Percentiles rank a stretch among this genome's conserved stretches.
Evolutionary conservation across 371 early-diverging fungal genomes (phyloP).

Genomic region (Gilbertella persicaria): DNA sequence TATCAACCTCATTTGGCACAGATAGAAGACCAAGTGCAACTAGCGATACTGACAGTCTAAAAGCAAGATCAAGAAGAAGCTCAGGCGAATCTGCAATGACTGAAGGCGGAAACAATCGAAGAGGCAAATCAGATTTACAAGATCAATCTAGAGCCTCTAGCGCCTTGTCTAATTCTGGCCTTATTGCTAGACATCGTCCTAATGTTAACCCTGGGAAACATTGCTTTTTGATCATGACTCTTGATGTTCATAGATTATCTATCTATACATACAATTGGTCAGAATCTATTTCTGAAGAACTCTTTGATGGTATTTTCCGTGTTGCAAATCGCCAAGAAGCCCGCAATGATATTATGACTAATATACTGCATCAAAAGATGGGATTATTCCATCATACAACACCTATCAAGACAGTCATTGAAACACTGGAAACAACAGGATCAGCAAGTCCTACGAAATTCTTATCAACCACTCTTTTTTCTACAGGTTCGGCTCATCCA

Average conservation of each 20-base stretch:
- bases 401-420: conserved; percentile 25
- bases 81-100: conserved; percentile 32
- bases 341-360: conserved; percentile 55
- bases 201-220: conserved; percentile 43
- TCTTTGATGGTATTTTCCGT: conserved; percentile 51
- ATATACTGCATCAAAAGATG: conserved; percentile 72
- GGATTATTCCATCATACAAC: conserved; percentile 66
- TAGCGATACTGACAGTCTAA: conserved; percentile 41
- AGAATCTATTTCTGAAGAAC: conserved; percentile 50
- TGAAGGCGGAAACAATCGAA: conserved; percentile 12
- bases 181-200: conserved; percentile 2
- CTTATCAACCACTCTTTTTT: not conserved
- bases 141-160: conserved; percentile 38
- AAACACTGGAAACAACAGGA: conserved; percentile 12
- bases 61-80: conserved; percentile 31
- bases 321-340: conserved; percentile 52
- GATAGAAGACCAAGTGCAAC: conserved; percentile 47
- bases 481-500: conserved; percentile 4
- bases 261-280: conserved; percentile 78
- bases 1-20: conserved; percentile 18
- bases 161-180: conserved; percentile 25
- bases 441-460: not conserved
- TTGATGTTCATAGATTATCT: conserved; percentile 59
- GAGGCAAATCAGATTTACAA: conserved; percentile 3
- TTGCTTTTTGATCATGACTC: conserved; percentile 64